Evolutionary conservation across 192 early-diverging fungal genomes (phyloP).

Genomic region (Lobosporangium transversale): DNA sequence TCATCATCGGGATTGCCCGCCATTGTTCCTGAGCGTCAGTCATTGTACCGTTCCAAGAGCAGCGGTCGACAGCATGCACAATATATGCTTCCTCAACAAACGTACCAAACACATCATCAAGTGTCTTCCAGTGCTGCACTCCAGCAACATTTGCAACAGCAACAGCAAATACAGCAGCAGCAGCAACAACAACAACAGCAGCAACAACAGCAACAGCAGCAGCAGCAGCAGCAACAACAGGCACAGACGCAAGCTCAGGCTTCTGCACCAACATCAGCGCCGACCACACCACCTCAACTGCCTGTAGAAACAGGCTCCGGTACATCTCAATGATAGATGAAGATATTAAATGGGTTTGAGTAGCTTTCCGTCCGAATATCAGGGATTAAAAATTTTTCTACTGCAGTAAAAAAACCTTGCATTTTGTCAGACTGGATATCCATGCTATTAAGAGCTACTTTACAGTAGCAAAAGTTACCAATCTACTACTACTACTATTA

Average conservation of each 20-base stretch:
- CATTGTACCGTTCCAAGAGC: constrained; percentile 49
- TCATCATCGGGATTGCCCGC: constrained; percentile 43
- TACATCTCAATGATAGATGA: too few species aligned
- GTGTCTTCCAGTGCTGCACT: neutral
- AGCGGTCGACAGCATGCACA: constrained; percentile 40
- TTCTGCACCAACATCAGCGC: constrained; percentile 10
- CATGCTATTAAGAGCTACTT: too few species aligned
- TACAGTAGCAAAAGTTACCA: too few species aligned
- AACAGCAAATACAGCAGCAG: constrained; percentile 21
- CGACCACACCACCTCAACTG: too few species aligned
- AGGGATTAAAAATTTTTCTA: too few species aligned
- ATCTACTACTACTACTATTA: too few species aligned
- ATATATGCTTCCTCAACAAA: constrained; percentile 13
- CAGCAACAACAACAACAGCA: neutral
- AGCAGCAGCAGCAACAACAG: neutral
- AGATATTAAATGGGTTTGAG: too few species aligned
- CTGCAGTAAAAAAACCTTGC: too few species aligned
- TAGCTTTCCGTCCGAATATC: too few species aligned
- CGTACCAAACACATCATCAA: constrained; percentile 20
- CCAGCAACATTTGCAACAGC: constrained; percentile 2
- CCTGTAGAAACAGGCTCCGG: too few species aligned
- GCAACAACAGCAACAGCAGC: neutral
- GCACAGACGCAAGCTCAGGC: constrained; percentile 7
- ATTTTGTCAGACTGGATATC: too few species aligned
- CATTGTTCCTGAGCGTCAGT: constrained; percentile 48